A percentile compares a stretch with the other conserved stretches of the same genome.
These are phyloP conservation scores for Mycosphaerella arachidis DNA, from an alignment of 2,329 filamentous ascomycete species.

Conservation along the genomic window DNA sequence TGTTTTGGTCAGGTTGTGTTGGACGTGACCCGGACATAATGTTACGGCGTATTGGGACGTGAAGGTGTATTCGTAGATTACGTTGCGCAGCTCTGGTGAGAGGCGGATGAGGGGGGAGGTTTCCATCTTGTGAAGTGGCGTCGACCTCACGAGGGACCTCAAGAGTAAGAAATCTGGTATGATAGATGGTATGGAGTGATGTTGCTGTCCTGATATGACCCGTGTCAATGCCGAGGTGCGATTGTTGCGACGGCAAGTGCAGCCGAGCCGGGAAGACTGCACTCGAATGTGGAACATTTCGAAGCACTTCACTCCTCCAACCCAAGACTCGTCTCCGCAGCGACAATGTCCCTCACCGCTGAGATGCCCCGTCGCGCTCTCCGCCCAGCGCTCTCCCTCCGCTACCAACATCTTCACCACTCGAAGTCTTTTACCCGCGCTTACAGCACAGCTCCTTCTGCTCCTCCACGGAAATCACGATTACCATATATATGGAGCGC, in stretches of 20 bases:
- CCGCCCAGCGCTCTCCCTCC: slow-evolving; percentile 26
- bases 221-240: not conserved
- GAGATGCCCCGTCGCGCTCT: slow-evolving; percentile 3
- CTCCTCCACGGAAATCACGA: slow-evolving; percentile 4
- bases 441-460: slow-evolving; percentile 1
- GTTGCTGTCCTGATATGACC: not conserved
- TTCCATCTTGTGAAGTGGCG: not conserved
- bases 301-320: not conserved
- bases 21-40: slow-evolving; percentile 9
- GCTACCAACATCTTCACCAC: slow-evolving; percentile 21
- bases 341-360: not conserved
- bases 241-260: not conserved
- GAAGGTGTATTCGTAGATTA: slow-evolving; percentile 16
- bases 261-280: not conserved
- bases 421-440: slow-evolving; percentile 3
- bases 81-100: slow-evolving; percentile 4
- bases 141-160: too few relatives aligned
- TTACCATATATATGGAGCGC: slow-evolving; percentile 24
- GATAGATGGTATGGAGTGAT: not conserved
- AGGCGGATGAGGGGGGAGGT: slow-evolving; percentile 1
- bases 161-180: too few relatives aligned
- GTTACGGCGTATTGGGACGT: slow-evolving; percentile 19
- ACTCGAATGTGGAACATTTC: not conserved
- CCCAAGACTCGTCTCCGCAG: not conserved
- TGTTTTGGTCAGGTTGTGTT: slow-evolving; percentile 21